Conservation (phyloP, 176 grass and related monocot genomes). For the Bolboschoenus planiculmis region DNA sequence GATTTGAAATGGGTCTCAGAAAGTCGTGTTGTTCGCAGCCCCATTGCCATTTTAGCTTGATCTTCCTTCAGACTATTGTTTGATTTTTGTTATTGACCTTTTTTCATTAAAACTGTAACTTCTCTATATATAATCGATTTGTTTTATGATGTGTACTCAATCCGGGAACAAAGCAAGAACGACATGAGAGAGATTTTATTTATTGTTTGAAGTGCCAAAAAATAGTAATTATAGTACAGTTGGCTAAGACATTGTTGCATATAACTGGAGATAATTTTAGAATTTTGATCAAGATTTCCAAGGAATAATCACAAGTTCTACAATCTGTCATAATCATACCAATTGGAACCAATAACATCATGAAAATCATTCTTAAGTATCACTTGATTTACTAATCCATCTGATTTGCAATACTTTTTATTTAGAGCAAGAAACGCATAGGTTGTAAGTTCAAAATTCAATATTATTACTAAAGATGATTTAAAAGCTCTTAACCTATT, state of each 20-base stretch:
- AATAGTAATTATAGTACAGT: neutral
- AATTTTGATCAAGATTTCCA: neutral
- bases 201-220: neutral
- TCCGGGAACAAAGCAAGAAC: neutral
- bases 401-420: neutral
- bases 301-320: neutral
- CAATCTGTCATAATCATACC: neutral
- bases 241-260: neutral
- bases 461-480: neutral
- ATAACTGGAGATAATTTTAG: neutral
- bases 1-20: slow-evolving; percentile 54
- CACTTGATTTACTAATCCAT: neutral
- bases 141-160: neutral
- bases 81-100: neutral
- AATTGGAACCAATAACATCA: neutral
- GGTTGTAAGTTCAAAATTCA: neutral
- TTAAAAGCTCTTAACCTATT: neutral
- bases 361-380: neutral
- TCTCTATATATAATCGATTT: neutral
- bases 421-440: neutral
- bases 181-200: neutral
- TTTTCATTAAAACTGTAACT: neutral
- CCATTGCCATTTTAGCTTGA: slow-evolving; percentile 30
- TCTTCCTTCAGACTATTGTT: neutral
- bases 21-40: slow-evolving; percentile 42